phyloP scores from a whole-genome alignment of 352 stramenopile species.

The Phytophthora tentaculata region DNA sequence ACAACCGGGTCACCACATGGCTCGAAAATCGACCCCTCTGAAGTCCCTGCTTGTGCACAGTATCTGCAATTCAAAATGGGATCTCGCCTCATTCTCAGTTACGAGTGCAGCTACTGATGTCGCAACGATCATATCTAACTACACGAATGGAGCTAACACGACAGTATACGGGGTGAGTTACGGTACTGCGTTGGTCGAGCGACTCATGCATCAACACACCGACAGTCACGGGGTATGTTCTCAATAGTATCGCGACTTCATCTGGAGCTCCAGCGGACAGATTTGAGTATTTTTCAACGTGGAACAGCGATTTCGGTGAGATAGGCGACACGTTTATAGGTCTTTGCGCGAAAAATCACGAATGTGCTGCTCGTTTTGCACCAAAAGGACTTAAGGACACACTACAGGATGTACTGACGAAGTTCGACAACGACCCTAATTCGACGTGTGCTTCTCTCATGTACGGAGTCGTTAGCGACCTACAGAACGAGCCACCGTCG shows the following conservation, averaged over 20 bases:
- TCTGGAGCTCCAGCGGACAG: conserved; percentile 34
- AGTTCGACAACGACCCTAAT: conserved; percentile 30
- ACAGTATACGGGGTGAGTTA: conserved; percentile 59
- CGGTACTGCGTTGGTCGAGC: conserved; percentile 52
- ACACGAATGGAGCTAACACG: conserved; percentile 27
- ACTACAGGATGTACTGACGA: conserved; percentile 20
- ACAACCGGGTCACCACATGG: conserved; percentile 42
- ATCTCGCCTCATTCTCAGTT: conserved; percentile 46
- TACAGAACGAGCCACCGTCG: conserved; percentile 19
- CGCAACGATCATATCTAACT: conserved; percentile 29
- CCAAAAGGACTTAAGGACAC: conserved; percentile 17
- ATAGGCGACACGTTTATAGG: conserved; percentile 37
- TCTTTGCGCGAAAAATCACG: conserved; percentile 20
- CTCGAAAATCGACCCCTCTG: conserved; percentile 18
- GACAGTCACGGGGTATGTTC: conserved; percentile 50
- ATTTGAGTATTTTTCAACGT: conserved; percentile 48
- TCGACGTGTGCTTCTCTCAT: conserved; percentile 32
- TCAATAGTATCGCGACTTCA: conserved; percentile 44
- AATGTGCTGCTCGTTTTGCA: conserved; percentile 30
- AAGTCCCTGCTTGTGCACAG: conserved; percentile 41
- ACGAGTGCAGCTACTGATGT: conserved; percentile 47
- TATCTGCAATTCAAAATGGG: conserved; percentile 44
- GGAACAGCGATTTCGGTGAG: conserved; percentile 47
- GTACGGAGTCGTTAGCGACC: conserved; percentile 1
- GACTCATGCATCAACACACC: conserved; percentile 50